A percentile compares a stretch with the other conserved stretches of the same genome.
These are phyloP conservation scores for Fusarium tricinctum DNA, from an alignment of 2,329 filamentous ascomycete genomes.

Conservation along the genomic window DNA sequence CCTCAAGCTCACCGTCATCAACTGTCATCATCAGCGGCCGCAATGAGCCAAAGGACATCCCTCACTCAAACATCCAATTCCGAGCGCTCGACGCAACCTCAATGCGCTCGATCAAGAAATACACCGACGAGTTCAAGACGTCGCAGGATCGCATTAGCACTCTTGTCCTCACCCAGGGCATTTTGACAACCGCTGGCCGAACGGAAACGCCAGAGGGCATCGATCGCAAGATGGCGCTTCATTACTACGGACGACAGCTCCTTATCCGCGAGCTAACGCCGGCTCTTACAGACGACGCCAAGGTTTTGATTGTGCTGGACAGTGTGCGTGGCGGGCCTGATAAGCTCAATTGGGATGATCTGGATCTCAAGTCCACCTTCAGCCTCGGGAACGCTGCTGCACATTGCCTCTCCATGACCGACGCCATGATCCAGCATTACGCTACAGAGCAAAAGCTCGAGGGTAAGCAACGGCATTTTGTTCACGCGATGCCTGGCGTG, in stretches of 20 bases:
- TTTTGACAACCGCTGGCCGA: conserved; percentile 54
- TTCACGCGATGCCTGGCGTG: conserved; percentile 58
- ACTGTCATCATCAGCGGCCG: conserved; percentile 54
- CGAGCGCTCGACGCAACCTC: conserved; percentile 52
- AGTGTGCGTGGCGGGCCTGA: conserved; percentile 50
- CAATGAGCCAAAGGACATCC: conserved; percentile 49
- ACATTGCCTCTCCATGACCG: conserved; percentile 58
- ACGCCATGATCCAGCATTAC: conserved; percentile 55
- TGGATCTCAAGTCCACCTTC: conserved; percentile 56
- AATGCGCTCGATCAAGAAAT: conserved; percentile 54
- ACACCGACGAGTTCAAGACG: conserved; percentile 49
- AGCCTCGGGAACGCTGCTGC: conserved; percentile 52
- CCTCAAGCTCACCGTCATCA: conserved; percentile 45
- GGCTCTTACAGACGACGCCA: conserved; percentile 53
- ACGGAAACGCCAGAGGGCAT: conserved; percentile 61
- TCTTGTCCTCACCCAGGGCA: conserved; percentile 58
- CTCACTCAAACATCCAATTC: conserved; percentile 54
- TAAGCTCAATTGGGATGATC: conserved; percentile 57
- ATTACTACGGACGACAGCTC: conserved; percentile 62
- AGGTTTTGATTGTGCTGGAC: conserved; percentile 58
- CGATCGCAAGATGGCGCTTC: conserved; percentile 61
- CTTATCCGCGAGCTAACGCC: conserved; percentile 59
- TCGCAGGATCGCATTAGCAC: conserved; percentile 52
- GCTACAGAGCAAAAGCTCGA: conserved; percentile 46
- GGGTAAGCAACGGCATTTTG: conserved; percentile 50